Evolutionary conservation across 176 grass and related monocot species (phyloP), one percentile per base, ranked within the genome.

Genomic region (Urochloa ruziziensis): DNA sequence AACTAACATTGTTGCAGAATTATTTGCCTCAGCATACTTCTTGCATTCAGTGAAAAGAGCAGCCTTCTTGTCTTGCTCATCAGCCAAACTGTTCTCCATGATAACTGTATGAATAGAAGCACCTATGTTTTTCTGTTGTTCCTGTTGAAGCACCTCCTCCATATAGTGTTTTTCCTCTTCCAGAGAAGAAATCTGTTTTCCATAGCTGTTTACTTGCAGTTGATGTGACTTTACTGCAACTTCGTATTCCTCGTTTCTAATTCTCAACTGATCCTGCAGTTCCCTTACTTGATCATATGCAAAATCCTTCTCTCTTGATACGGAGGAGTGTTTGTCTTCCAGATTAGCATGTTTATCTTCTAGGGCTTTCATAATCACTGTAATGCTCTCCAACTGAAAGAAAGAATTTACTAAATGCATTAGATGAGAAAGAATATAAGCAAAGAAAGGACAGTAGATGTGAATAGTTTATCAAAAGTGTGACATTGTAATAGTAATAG

Each of bases 321-420:
- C 66, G 82, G 75, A 86, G 42, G 83, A 89, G 39, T 90, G 61
- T 30, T 87, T 85, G 32, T 87, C 33, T 90, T 89, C 78, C 34
- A 99, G 51, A 54, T 87, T 65, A 0, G 85, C 79, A 69, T 87
- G 90, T 79, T 72, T 86, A 78, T 70, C 74, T 85, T 92, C 93
- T 70, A 96, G 68, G 70, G 74, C 68, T 83, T 94, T 87, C 88
- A 87, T 80, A 67, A 66, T 74, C 51, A 85, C 12, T 83, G 73
- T 89, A 86, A 90, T 74, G 77, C 44, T 90, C 86, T 87, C 83
- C 78, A 94, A 24, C 92, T 94, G 90, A 85, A 85, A 87, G 25
- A 77, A n/a, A 78, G 61, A 44, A 57, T 40, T 49, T 43, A 92
- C 68, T 74, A 29, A 61, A 60, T 35, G 66, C 58, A 62, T 82